Evolutionary conservation across 2,329 filamentous ascomycete genomes (phyloP).

Genomic region (Fusarium xylarioides): DNA sequence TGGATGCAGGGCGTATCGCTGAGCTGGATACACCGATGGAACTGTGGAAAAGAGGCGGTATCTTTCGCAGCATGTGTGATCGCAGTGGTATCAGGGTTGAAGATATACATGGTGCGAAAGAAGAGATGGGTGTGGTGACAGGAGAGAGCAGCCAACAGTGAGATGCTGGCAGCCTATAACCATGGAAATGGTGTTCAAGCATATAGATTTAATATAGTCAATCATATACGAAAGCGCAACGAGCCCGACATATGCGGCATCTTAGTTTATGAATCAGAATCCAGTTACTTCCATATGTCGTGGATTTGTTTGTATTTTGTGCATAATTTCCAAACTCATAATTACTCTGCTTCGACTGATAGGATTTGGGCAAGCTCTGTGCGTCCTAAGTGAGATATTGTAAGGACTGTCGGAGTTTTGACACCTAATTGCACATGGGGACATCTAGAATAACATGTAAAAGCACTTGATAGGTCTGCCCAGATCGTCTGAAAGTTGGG

Average conservation of each 20-base stretch:
- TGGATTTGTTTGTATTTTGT: background rate
- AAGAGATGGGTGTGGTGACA: constrained; percentile 42
- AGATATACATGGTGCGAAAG: constrained; percentile 60
- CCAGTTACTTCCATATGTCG: background rate
- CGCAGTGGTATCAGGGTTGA: constrained; percentile 76
- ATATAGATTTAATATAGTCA: background rate
- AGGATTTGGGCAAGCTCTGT: background rate
- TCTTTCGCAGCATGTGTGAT: constrained; percentile 92
- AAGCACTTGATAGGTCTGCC: background rate
- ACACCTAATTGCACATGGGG: background rate
- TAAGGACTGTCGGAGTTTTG: background rate
- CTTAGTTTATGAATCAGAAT: background rate
- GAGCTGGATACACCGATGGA: constrained; percentile 82
- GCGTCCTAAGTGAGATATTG: background rate
- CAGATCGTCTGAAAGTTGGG: background rate
- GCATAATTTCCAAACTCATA: background rate
- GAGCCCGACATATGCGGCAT: background rate
- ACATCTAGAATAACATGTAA: background rate
- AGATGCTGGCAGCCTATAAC: background rate
- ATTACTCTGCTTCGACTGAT: background rate
- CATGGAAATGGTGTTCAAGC: background rate
- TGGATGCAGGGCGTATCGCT: constrained; percentile 88
- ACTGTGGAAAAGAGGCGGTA: constrained; percentile 77
- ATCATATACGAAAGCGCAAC: background rate
- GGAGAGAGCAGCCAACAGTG: constrained; percentile 18